phyloP scores from a whole-genome alignment of 1,284 basidiomycete species.

The Paramarasmius palmivorus region DNA sequence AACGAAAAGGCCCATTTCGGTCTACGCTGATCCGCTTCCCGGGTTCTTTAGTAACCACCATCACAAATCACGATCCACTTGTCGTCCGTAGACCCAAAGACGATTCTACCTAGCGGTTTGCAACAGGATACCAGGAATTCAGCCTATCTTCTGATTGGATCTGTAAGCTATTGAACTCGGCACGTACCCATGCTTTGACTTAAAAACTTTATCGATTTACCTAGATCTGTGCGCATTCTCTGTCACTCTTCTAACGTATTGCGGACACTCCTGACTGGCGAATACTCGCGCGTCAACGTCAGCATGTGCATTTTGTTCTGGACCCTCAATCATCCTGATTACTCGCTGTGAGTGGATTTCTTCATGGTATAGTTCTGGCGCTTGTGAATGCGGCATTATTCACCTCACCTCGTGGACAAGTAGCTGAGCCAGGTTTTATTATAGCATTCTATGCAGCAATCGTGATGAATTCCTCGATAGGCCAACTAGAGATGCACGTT shows the following conservation, averaged over 20 bases:
- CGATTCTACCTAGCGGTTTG: too few species aligned
- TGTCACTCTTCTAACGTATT: background rate
- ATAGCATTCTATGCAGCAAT: constrained; percentile 72
- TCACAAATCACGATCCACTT: too few species aligned
- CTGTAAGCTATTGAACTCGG: background rate
- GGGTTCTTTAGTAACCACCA: too few species aligned
- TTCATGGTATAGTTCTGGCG: constrained; percentile 4
- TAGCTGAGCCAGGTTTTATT: background rate
- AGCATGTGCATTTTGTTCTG: constrained; percentile 78
- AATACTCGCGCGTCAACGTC: background rate
- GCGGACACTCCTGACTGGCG: background rate
- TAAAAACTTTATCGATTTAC: background rate
- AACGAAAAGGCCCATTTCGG: background rate
- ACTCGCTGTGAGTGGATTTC: constrained; percentile 64
- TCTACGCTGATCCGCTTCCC: too few species aligned
- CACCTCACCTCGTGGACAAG: constrained; percentile 9
- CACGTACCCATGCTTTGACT: background rate
- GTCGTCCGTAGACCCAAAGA: too few species aligned
- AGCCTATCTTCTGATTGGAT: too few species aligned
- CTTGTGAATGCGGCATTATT: background rate
- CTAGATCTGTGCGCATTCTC: background rate
- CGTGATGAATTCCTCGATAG: constrained; percentile 73
- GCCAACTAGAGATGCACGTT: constrained; percentile 64
- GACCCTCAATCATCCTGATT: constrained; percentile 72
- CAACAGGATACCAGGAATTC: too few species aligned